A percentile compares a stretch with the other conserved stretches of the same genome.
Evolutionary conservation across 208 protist genomes (phyloP).

Genomic region (Trypanosomatidae sp.): DNA sequence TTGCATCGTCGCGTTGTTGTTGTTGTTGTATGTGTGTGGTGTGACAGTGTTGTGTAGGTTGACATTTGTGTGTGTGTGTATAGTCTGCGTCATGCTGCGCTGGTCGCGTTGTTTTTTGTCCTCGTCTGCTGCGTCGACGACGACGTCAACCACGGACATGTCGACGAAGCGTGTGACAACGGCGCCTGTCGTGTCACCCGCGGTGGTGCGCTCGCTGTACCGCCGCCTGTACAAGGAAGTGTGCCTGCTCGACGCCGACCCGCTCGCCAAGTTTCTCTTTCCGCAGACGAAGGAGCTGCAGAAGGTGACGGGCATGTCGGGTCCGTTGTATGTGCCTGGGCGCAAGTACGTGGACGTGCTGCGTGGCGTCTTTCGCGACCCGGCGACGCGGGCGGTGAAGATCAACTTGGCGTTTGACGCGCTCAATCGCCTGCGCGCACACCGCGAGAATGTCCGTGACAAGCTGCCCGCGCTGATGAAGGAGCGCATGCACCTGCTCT

Average conservation of each 20-base stretch:
- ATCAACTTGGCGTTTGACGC: conserved; percentile 59
- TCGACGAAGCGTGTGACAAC: conserved; percentile 7
- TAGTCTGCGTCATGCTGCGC: neutral
- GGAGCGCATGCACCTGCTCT: conserved; percentile 26
- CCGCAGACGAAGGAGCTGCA: conserved; percentile 52
- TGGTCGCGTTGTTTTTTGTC: neutral
- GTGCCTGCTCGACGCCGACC: conserved; percentile 31
- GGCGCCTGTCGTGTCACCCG: conserved; percentile 34
- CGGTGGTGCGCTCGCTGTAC: conserved; percentile 57
- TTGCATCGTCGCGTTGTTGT: too few species aligned
- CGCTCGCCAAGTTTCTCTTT: conserved; percentile 59
- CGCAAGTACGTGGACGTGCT: conserved; percentile 35
- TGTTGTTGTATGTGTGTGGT: too few species aligned
- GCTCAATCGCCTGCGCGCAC: conserved; percentile 47
- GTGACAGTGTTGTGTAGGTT: too few species aligned
- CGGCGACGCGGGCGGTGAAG: conserved; percentile 9
- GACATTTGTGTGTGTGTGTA: neutral
- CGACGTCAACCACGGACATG: conserved; percentile 10
- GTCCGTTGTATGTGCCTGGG: conserved; percentile 42
- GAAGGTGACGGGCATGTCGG: conserved; percentile 17
- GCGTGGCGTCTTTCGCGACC: conserved; percentile 37
- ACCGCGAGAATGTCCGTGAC: conserved; percentile 42
- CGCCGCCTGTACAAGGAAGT: conserved; percentile 51
- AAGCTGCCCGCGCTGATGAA: conserved; percentile 30
- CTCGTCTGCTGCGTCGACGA: neutral